Evolutionary conservation across 305 asterid genomes (phyloP).

Genomic region (Fraxinus albicans): DNA sequence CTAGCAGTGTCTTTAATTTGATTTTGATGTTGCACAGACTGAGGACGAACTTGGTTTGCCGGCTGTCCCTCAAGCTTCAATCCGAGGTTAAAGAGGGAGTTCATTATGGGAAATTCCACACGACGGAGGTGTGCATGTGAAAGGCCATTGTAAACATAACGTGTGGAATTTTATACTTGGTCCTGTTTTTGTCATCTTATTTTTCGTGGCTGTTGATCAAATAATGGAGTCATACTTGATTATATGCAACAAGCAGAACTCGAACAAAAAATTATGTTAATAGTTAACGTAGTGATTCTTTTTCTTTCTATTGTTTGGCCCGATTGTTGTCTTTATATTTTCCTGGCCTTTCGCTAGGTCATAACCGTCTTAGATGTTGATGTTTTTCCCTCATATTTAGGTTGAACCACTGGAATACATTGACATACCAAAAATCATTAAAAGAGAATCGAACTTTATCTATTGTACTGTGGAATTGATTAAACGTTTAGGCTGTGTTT

Average conservation of each 20-base stretch:
- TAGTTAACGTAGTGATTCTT: slow-evolving; percentile 24
- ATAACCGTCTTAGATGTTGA: background rate
- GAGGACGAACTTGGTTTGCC: slow-evolving; percentile 92
- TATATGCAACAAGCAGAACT: slow-evolving; percentile 7
- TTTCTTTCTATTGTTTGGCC: slow-evolving; percentile 26
- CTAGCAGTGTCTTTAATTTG: background rate
- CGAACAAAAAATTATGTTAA: slow-evolving; percentile 8
- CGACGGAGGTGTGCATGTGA: background rate
- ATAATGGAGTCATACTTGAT: slow-evolving; percentile 13
- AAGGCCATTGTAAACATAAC: slow-evolving; percentile 16
- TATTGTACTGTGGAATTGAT: background rate
- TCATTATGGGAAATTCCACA: slow-evolving; percentile 5
- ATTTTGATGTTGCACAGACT: slow-evolving; percentile 50
- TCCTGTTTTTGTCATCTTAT: slow-evolving; percentile 1
- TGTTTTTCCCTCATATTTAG: background rate
- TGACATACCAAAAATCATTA: background rate
- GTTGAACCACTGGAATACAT: background rate
- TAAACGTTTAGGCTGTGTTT: background rate
- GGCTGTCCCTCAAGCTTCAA: slow-evolving; percentile 88
- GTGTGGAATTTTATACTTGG: background rate
- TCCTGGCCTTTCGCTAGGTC: background rate
- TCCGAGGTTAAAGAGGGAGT: slow-evolving; percentile 59
- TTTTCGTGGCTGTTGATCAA: slow-evolving; percentile 16
- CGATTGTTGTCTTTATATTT: slow-evolving; percentile 25
- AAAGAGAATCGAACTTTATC: background rate